These are phyloP conservation scores for Ilex paraguariensis DNA, from an alignment of 305 asterid species.

Conservation along the genomic window DNA sequence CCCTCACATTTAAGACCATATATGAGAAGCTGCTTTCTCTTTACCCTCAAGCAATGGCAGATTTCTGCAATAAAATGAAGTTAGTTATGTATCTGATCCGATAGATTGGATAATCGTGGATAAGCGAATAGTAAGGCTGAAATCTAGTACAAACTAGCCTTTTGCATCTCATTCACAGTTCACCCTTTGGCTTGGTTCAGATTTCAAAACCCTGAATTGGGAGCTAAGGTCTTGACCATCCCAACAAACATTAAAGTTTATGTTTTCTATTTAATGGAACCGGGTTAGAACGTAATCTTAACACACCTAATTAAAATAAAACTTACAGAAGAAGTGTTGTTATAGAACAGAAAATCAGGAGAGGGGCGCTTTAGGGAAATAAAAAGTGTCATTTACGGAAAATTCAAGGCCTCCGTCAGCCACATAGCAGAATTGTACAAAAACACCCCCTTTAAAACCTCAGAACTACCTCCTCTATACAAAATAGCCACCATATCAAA, in stretches of 20 bases:
- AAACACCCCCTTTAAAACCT: constrained; percentile 5
- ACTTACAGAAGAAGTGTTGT: too few relatives aligned
- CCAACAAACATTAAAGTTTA: too few relatives aligned
- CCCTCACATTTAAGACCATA: background rate
- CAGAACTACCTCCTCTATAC: constrained; percentile 18
- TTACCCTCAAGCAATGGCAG: background rate
- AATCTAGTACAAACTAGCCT: constrained; percentile 3
- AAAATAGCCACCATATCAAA: constrained; percentile 10
- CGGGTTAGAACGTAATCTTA: background rate
- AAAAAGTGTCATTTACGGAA: background rate
- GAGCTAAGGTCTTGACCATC: background rate
- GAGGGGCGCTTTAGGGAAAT: background rate
- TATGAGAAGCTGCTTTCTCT: background rate
- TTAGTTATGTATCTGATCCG: background rate
- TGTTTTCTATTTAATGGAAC: too few relatives aligned
- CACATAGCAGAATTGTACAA: constrained; percentile 14
- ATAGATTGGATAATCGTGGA: too few relatives aligned
- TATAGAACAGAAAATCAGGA: background rate
- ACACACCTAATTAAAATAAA: background rate
- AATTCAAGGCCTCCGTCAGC: background rate
- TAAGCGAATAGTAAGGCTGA: background rate
- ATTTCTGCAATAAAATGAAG: background rate
- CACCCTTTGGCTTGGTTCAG: background rate
- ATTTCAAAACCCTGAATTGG: background rate
- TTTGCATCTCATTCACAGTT: background rate